These are phyloP conservation scores for Lachnellula hyalina DNA, from an alignment of 2,329 filamentous ascomycete genomes.

Conservation along the genomic window DNA sequence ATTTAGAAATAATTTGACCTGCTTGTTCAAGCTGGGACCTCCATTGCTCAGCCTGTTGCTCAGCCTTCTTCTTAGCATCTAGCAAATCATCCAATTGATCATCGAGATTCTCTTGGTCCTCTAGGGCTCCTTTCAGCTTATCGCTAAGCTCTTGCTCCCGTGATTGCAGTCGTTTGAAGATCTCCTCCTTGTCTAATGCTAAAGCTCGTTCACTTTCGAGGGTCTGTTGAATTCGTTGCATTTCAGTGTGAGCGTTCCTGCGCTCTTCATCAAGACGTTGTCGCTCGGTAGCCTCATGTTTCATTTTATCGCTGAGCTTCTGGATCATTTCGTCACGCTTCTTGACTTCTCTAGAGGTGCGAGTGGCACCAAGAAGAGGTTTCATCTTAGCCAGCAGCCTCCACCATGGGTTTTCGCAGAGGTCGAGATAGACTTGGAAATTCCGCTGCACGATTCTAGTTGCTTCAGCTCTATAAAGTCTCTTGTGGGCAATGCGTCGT, in stretches of 20 bases:
- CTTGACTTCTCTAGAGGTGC: constrained; percentile 90
- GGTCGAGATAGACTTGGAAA: constrained; percentile 83
- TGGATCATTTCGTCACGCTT: constrained; percentile 91
- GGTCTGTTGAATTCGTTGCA: constrained; percentile 85
- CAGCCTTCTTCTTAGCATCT: constrained; percentile 80
- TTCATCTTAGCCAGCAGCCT: constrained; percentile 91
- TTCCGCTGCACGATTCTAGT: constrained; percentile 93
- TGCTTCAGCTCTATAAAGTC: constrained; percentile 89
- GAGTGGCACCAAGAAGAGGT: constrained; percentile 84
- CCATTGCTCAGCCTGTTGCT: constrained; percentile 75
- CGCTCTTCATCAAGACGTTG: constrained; percentile 86
- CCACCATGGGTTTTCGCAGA: constrained; percentile 97
- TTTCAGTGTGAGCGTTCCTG: constrained; percentile 78
- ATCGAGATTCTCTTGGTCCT: constrained; percentile 91
- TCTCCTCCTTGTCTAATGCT: constrained; percentile 96
- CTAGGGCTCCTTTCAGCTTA: constrained; percentile 84
- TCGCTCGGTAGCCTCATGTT: constrained; percentile 66
- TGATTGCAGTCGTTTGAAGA: constrained; percentile 90
- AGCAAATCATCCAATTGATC: constrained; percentile 88
- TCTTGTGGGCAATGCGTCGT: constrained; percentile 83
- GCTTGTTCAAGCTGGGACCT: constrained; percentile 87
- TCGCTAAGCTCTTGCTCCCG: constrained; percentile 91
- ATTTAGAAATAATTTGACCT: constrained; percentile 73
- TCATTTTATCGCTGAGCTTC: constrained; percentile 78
- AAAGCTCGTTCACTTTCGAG: constrained; percentile 94